A percentile compares a stretch with the other conserved stretches of the same genome.
These are phyloP conservation scores for Botrytis byssoidea DNA, from an alignment of 2,329 filamentous ascomycete genomes.

Conservation along the genomic window DNA sequence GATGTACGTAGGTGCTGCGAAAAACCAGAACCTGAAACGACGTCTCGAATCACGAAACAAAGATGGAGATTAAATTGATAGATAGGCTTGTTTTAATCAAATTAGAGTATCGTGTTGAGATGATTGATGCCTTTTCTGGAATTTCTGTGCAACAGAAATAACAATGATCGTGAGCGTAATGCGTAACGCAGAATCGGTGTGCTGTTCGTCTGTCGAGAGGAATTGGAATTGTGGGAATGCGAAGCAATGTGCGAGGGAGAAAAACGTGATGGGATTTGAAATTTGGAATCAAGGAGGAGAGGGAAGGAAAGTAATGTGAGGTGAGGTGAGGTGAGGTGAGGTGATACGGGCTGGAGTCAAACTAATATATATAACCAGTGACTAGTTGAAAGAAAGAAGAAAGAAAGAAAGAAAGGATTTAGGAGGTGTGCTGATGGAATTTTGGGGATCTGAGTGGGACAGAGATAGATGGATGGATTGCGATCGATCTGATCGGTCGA, in stretches of 20 bases:
- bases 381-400: background rate
- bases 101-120: background rate
- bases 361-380: background rate
- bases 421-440: no score
- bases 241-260: background rate
- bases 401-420: no score
- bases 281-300: background rate
- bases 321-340: no score
- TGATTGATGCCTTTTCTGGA: background rate
- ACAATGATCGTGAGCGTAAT: background rate
- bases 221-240: background rate
- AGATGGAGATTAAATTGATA: background rate
- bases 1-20: background rate
- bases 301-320: no score
- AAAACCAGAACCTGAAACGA: background rate
- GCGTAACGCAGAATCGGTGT: background rate
- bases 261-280: background rate
- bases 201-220: no score
- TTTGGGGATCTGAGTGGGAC: no score
- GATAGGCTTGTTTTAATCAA: background rate
- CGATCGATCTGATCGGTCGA: background rate
- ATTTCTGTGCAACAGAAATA: background rate
- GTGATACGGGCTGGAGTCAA: no score
- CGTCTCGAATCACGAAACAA: background rate
- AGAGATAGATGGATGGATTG: background rate